These are phyloP conservation scores for Tephrocybe sp. DNA, from an alignment of 768 basidiomycete species.

Conservation along the genomic window DNA sequence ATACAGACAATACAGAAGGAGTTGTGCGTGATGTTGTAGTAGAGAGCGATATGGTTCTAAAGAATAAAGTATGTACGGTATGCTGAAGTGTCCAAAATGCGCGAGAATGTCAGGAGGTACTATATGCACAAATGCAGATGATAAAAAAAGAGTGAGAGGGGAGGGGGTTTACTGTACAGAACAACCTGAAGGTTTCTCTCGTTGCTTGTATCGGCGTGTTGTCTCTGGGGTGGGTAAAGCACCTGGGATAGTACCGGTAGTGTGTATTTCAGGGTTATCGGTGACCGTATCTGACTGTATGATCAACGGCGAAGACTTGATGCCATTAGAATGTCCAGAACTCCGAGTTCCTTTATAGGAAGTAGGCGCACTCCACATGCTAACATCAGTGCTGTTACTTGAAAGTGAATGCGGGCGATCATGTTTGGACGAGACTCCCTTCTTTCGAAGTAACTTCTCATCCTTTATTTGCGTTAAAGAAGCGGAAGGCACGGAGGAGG, in stretches of 20 bases:
- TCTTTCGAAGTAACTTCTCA: constrained; percentile 12
- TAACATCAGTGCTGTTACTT: constrained; percentile 52
- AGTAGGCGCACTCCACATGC: constrained; percentile 48
- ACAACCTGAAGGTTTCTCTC: constrained; percentile 38
- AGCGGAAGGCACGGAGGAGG: constrained; percentile 12
- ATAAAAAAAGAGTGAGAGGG: neutral
- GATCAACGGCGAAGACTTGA: constrained; percentile 32
- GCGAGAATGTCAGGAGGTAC: neutral
- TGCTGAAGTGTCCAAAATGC: neutral
- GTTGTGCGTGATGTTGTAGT: neutral
- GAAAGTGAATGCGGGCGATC: constrained; percentile 55
- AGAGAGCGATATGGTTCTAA: neutral
- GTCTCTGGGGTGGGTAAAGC: constrained; percentile 24
- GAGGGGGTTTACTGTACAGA: constrained; percentile 34
- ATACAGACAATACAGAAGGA: no score
- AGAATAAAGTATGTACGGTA: constrained; percentile 3
- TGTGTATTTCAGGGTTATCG: constrained; percentile 23
- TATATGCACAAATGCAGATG: neutral
- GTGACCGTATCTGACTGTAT: constrained; percentile 28
- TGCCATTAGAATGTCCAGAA: constrained; percentile 12
- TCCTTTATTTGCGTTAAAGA: constrained; percentile 5
- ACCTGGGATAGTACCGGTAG: constrained; percentile 28
- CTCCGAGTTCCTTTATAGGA: constrained; percentile 13
- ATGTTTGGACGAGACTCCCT: constrained; percentile 8
- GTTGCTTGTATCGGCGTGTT: constrained; percentile 31